Evolutionary conservation across 257 asterid species (phyloP), one percentile per base, ranked within the genome.

Genomic region (Fraxinus pennsylvanica): DNA sequence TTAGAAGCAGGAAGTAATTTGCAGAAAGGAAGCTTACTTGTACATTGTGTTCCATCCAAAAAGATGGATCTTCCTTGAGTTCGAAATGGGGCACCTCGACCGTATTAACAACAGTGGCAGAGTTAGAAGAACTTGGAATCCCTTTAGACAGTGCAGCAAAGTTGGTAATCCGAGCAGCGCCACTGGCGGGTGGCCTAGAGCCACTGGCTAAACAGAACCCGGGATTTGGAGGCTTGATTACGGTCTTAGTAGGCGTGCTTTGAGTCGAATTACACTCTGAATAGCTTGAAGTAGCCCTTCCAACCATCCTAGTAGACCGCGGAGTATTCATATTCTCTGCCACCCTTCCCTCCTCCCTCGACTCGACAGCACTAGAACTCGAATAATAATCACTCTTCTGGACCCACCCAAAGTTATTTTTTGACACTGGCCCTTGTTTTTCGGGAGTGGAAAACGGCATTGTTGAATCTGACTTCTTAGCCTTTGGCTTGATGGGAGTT

Each of bases 1-100:
- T 36, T 19, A 39, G 19, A 6, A 9, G 7, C 59, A 35, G 15
- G 52, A 5, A 8, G 47, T 32, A 78, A 39, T 21, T 29, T 43
- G 45, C 35, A 29, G 35, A 45, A 75, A 59, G 69, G 67, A 39
- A 76, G 74, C 93, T 78, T 83, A 93, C 99, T 81, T 96, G 99
- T 77, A 96, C 99, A 81, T 89, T 96, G 85, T 96, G 98, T 75
- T 96, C 98, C 94, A 91, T 84, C 99, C 99, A 96, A 79, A 93
- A 96, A 4, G 97, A 92, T 9, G 97, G 88, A 73, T 96, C 97
- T 84, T 92, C 98, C 84, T 88, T 92, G 68, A 93, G 97, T 67
- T 88, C 97, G 84, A 92, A 96, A 86, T 86, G 85, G 21, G 99
- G 99, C 74, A 92, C 97, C 83, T 90, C 94, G 63, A 84, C 89